phyloP scores from a whole-genome alignment of 2,329 filamentous ascomycete genomes.

The Verticillium nubilum region DNA sequence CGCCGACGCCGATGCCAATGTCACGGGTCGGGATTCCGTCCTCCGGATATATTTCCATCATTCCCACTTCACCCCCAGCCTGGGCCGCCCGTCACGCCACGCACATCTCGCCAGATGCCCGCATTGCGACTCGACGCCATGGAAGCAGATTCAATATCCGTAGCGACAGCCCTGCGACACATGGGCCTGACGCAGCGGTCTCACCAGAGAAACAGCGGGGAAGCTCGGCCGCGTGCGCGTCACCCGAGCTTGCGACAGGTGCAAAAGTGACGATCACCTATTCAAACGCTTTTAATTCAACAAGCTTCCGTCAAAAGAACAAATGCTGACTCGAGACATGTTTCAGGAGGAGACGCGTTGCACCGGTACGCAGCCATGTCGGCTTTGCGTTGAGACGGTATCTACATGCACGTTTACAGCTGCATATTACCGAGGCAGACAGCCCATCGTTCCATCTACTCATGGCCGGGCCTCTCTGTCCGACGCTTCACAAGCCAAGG shows the following conservation, averaged over 20 bases:
- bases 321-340: no score
- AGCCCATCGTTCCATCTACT: slow-evolving; percentile 18
- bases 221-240: slow-evolving; percentile 9
- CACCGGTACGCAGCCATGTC: slow-evolving; percentile 24
- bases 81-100: background rate
- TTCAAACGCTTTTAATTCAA: no score
- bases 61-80: background rate
- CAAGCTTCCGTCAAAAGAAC: no score
- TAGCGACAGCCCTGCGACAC: background rate
- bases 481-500: background rate
- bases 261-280: slow-evolving; percentile 39
- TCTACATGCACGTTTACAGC: slow-evolving; percentile 41
- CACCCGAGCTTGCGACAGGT: slow-evolving; percentile 34
- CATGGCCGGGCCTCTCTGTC: background rate
- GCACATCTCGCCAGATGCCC: background rate
- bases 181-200: background rate
- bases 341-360: slow-evolving; percentile 28
- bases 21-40: background rate
- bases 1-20: background rate
- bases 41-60: background rate
- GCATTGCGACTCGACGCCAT: background rate
- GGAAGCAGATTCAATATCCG: background rate
- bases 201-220: background rate
- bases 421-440: slow-evolving; percentile 39
- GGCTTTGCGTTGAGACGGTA: slow-evolving; percentile 23